A percentile compares a stretch with the other conserved stretches of the same genome.
Conservation (phyloP, 306 rosid species). For the Cicer yamashitae region DNA sequence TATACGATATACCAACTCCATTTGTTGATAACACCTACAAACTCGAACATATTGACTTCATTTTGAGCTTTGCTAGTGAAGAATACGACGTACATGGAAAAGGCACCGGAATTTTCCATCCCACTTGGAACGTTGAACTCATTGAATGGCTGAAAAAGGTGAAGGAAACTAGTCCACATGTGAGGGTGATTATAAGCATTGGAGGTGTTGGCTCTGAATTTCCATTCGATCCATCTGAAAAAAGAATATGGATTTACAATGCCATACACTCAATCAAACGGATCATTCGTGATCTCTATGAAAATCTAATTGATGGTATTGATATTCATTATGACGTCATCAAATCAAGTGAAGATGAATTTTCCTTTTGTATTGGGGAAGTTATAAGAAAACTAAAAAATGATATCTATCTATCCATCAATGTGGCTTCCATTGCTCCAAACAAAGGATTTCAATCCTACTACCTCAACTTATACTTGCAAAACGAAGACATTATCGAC, state of each 20-base stretch:
- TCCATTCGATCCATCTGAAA: not conserved
- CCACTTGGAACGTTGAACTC: not conserved
- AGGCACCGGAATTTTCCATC: not conserved
- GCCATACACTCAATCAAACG: too few species aligned
- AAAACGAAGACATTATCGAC: not conserved
- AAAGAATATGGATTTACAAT: too few species aligned
- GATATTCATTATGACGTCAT: too few species aligned
- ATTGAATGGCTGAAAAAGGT: not conserved
- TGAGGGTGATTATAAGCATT: not conserved
- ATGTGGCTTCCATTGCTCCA: too few species aligned
- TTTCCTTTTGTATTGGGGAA: too few species aligned
- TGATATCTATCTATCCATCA: not conserved
- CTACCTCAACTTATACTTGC: not conserved
- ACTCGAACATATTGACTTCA: not conserved
- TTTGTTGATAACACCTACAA: rapidly evolving
- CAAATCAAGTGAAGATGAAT: too few species aligned
- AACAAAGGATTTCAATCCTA: too few species aligned
- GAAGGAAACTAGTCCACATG: not conserved
- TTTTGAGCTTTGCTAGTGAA: not conserved
- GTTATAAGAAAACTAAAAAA: too few species aligned
- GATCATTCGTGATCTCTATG: too few species aligned
- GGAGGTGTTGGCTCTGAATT: not conserved
- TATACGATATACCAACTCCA: too few species aligned
- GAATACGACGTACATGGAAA: too few species aligned
- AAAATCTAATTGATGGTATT: too few species aligned